A percentile compares a stretch with the other conserved stretches of the same genome.
These are phyloP conservation scores for Gastrolobium bilobum DNA, from an alignment of 306 rosid species.

Conservation along the genomic window DNA sequence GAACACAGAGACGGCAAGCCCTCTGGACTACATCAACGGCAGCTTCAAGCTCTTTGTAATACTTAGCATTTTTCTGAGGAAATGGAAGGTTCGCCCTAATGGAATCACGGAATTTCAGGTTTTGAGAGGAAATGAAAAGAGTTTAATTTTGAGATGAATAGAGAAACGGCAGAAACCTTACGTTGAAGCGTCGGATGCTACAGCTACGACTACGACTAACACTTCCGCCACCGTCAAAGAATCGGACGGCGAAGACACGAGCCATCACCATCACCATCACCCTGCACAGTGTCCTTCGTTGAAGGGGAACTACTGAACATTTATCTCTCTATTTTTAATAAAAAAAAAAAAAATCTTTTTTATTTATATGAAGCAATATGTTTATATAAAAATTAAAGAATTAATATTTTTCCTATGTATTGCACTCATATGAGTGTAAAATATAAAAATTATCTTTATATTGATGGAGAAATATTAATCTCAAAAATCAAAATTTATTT, in stretches of 20 bases:
- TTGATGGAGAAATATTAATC: too few relatives aligned
- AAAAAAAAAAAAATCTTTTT: not conserved
- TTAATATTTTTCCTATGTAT: too few relatives aligned
- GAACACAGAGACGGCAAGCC: slow-evolving; percentile 74
- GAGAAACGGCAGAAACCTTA: slow-evolving; percentile 58
- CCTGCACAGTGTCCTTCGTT: not conserved
- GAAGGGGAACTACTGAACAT: not conserved
- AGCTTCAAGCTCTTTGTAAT: slow-evolving; percentile 74
- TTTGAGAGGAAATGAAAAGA: not conserved
- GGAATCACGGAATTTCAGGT: slow-evolving; percentile 11
- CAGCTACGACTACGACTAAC: not conserved
- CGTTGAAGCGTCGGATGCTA: slow-evolving; percentile 47
- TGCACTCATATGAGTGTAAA: too few relatives aligned
- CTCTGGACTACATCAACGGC: slow-evolving; percentile 75
- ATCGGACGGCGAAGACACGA: slow-evolving; percentile 59
- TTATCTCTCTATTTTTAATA: too few relatives aligned
- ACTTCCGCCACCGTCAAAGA: slow-evolving; percentile 10
- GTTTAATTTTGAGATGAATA: not conserved
- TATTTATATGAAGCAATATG: too few relatives aligned
- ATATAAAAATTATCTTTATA: too few relatives aligned
- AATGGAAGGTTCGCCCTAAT: slow-evolving; percentile 70
- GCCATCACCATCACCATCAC: slow-evolving; percentile 48
- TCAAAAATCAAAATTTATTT: too few relatives aligned
- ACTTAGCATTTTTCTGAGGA: slow-evolving; percentile 60
- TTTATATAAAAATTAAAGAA: too few relatives aligned